These are phyloP conservation scores for Coffea eugenioides DNA, from an alignment of 257 asterid species.

Conservation along the genomic window DNA sequence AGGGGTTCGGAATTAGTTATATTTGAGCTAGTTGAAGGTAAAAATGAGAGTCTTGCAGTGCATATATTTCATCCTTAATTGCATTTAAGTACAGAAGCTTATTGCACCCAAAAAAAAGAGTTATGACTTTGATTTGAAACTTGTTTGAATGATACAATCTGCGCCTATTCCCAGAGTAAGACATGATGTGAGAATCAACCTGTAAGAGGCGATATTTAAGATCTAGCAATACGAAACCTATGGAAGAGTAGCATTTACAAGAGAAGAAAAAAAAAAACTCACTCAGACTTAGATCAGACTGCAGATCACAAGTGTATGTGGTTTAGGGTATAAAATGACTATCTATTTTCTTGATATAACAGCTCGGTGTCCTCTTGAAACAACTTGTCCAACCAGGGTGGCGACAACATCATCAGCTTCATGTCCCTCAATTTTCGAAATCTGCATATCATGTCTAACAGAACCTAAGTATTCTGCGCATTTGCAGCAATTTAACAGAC, in stretches of 20 bases:
- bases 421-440: slow-evolving; percentile 70
- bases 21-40: neutral
- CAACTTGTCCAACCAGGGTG: slow-evolving; percentile 74
- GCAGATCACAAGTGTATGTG: slow-evolving; percentile 88
- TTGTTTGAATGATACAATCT: neutral
- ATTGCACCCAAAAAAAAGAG: neutral
- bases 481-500: neutral
- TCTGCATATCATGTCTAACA: slow-evolving; percentile 42
- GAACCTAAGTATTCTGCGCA: slow-evolving; percentile 5
- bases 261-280: slow-evolving; percentile 30
- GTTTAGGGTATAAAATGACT: slow-evolving; percentile 93
- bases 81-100: no score
- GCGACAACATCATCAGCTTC: slow-evolving; percentile 98
- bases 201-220: neutral
- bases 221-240: neutral
- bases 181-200: neutral
- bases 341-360: slow-evolving; percentile 89
- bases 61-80: neutral
- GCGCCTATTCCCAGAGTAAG: neutral
- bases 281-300: slow-evolving; percentile 88
- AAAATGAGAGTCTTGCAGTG: neutral
- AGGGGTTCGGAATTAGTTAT: neutral
- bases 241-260: neutral
- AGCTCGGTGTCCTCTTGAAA: slow-evolving; percentile 61
- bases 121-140: neutral